phyloP scores from a whole-genome alignment of 2,329 filamentous ascomycete genomes.

The Elsinoe arachidis region DNA sequence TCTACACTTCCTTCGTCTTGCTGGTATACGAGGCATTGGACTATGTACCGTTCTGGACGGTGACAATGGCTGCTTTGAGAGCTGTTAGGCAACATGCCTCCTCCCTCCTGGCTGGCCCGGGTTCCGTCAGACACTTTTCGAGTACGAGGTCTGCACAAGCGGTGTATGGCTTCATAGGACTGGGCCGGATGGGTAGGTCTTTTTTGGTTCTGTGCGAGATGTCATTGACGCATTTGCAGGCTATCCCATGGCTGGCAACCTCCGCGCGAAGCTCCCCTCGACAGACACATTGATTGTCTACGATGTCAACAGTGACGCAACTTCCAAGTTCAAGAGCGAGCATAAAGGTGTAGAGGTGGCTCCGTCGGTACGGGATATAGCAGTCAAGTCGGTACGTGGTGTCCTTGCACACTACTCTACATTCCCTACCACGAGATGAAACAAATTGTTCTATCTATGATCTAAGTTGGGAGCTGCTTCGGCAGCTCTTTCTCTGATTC shows the following conservation, averaged over 20 bases:
- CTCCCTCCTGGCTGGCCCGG: constrained; percentile 17
- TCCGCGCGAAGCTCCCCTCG: constrained; percentile 56
- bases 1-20: neutral
- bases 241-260: constrained; percentile 64
- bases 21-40: constrained; percentile 8
- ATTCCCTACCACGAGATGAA: constrained; percentile 6
- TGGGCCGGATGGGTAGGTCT: constrained; percentile 42
- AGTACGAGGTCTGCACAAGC: constrained; percentile 34
- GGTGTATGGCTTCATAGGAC: constrained; percentile 43
- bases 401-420: constrained; percentile 22
- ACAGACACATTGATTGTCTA: constrained; percentile 56
- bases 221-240: constrained; percentile 36
- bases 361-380: constrained; percentile 51
- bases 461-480: constrained; percentile 61
- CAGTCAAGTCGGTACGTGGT: constrained; percentile 56
- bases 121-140: constrained; percentile 34
- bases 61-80: constrained; percentile 13
- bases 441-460: constrained; percentile 49
- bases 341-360: constrained; percentile 47
- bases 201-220: neutral
- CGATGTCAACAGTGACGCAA: constrained; percentile 54
- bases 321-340: constrained; percentile 50
- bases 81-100: constrained; percentile 14
- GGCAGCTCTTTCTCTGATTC: constrained; percentile 54
- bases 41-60: constrained; percentile 8